Percentiles rank a stretch among this genome's conserved stretches.
phyloP scores from a whole-genome alignment of 139 green algal genomes.

The Chlamydomonas sp. region DNA sequence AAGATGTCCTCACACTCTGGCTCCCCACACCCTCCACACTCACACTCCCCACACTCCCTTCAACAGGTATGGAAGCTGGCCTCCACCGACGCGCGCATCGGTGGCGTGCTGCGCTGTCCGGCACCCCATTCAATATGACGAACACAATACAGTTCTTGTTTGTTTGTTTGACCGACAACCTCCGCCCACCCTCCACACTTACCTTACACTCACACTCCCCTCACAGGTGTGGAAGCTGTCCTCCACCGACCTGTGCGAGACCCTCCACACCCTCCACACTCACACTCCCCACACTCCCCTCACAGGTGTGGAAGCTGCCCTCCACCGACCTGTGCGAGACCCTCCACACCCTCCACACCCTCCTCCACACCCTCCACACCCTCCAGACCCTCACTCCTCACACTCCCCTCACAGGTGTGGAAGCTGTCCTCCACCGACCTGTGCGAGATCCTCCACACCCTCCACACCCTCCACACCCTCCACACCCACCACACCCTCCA shows the following conservation, averaged over 20 bases:
- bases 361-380: slow-evolving; percentile 31
- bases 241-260: slow-evolving; percentile 87
- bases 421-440: slow-evolving; percentile 86
- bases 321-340: slow-evolving; percentile 91
- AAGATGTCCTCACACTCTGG: slow-evolving; percentile 83
- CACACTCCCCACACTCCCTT: not conserved
- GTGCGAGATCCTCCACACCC: too few species aligned
- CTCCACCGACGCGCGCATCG: too few species aligned
- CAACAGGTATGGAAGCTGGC: too few species aligned
- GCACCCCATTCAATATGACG: too few species aligned
- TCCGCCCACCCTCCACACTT: too few species aligned
- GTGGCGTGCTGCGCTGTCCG: too few species aligned
- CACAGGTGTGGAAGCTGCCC: slow-evolving; percentile 84
- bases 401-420: slow-evolving; percentile 58
- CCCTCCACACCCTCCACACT: slow-evolving; percentile 24
- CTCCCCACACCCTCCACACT: slow-evolving; percentile 24
- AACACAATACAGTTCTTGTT: too few species aligned
- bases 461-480: too few species aligned
- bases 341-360: not conserved
- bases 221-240: slow-evolving; percentile 84
- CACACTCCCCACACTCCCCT: not conserved
- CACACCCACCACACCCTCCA: too few species aligned
- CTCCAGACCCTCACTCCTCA: not conserved
- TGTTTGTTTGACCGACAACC: too few species aligned
- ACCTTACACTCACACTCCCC: too few species aligned